Base-by-base conservation (phyloP, 345 rosid genomes). In the Gossypium longicalyx region DNA sequence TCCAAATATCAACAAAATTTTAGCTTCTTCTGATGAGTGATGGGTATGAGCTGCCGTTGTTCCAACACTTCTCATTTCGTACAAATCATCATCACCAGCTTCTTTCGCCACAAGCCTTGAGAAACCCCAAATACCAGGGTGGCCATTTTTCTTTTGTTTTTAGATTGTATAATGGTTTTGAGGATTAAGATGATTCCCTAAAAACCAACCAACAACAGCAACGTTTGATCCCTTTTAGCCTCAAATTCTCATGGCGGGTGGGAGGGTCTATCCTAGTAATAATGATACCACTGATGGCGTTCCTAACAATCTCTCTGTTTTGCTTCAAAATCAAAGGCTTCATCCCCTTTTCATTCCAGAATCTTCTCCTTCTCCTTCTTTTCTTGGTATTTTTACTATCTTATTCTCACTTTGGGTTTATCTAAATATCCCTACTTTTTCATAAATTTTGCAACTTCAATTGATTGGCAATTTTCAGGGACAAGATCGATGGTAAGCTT, bases 1-100 rank as follows among this genome's bases (percentile, higher is more conserved):
- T 72, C 57, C 22, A 62, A 62, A 62, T 19, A 47, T 16, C 4
- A 34, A 34, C 20, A 34, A 29, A 62, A 41, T 60, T 34, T 54
- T 13, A 20, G 9, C 44, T 52, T 73, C 77, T 83, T 67, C 85
- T 82, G 86, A 81, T 83, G 81, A 89, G 41, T 34, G 41, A 89
- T 89, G 93, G 90, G 90, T 77, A 83, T 80, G 87, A 85, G 82
- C 84, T 47, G 81, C 80, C 82, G 87, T 60, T 83, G 91, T 74
- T 87, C 91, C 71, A 86, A 82, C 81, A 86, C 89, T n/a, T 90
- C 89, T 76, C 88, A 86, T 82, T 86, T 90, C 82, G 87, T 90
- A 44, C 88, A 87, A 68, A 85, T 90, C 80, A 86, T 88, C 85
- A 87, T 85, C 83, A 90, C 94, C 80, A 90, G 94, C 81, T 90